phyloP scores from a whole-genome alignment of 257 asterid genomes.

The Asclepias syriaca region DNA sequence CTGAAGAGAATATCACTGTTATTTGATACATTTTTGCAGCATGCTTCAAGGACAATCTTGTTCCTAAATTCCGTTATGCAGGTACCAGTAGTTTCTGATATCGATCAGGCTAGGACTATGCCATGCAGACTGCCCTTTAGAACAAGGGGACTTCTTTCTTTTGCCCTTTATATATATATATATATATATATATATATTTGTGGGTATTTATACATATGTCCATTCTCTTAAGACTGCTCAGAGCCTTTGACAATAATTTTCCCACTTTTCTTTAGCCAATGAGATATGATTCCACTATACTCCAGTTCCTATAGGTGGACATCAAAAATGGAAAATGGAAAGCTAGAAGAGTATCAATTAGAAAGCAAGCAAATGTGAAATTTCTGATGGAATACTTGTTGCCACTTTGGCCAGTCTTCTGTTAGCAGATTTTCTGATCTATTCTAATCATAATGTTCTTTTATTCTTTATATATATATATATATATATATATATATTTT shows the following conservation, averaged over 20 bases:
- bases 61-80: conserved; percentile 71
- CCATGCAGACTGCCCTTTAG: neutral
- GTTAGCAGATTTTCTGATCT: neutral
- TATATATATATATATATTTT: neutral
- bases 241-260: neutral
- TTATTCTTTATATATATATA: neutral
- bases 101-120: neutral
- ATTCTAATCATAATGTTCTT: neutral
- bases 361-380: neutral
- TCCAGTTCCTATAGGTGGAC: neutral
- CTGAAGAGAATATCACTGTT: conserved; percentile 37
- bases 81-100: conserved; percentile 35
- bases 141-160: neutral
- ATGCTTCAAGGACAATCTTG: conserved; percentile 60
- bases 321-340: neutral
- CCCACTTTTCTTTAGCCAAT: neutral
- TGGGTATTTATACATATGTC: neutral
- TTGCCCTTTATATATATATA: neutral
- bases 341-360: neutral
- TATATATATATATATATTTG: neutral
- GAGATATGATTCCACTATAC: neutral
- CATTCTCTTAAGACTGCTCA: neutral
- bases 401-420: neutral
- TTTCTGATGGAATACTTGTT: neutral
- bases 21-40: conserved; percentile 64